A percentile compares a stretch with the other conserved stretches of the same genome.
Conservation (phyloP, 495 filamentous ascomycete genomes). For the Aspergillus sclerotiicarbonarius region DNA sequence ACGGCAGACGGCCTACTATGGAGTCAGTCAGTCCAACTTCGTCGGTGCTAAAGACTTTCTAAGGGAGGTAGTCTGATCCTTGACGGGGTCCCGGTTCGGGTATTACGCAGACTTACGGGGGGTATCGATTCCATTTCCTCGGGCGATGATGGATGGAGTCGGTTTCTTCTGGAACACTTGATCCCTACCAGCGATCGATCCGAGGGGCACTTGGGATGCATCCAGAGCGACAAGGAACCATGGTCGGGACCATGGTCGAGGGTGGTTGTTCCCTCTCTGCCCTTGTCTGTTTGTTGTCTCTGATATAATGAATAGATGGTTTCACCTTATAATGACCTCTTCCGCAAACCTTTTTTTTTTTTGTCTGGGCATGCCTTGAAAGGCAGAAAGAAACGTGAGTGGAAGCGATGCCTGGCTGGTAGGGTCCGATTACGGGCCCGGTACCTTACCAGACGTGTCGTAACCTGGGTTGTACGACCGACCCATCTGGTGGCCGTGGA, state of each 20-base stretch:
- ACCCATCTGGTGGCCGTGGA: background rate
- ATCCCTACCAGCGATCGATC: constrained; percentile 14
- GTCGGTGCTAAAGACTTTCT: background rate
- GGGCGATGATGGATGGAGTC: background rate
- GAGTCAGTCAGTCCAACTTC: constrained; percentile 8
- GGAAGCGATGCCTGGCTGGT: background rate
- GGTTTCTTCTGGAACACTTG: constrained; percentile 17
- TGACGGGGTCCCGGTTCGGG: background rate
- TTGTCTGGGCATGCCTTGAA: background rate
- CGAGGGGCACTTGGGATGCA: background rate
- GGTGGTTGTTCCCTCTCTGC: background rate
- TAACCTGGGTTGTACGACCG: constrained; percentile 3
- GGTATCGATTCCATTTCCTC: background rate
- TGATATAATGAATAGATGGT: background rate
- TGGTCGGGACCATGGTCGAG: background rate
- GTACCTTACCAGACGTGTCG: background rate
- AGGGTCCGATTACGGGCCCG: background rate
- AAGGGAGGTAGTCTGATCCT: background rate
- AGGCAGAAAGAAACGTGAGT: background rate
- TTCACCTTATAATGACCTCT: background rate
- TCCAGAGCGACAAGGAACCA: background rate
- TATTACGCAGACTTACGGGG: background rate
- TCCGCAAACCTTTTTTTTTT: background rate
- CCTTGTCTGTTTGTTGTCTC: background rate
- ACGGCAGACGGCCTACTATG: constrained; percentile 5